These are phyloP conservation scores for Aspergillus sp. DNA, from an alignment of 2,329 filamentous ascomycete species.

Conservation along the genomic window DNA sequence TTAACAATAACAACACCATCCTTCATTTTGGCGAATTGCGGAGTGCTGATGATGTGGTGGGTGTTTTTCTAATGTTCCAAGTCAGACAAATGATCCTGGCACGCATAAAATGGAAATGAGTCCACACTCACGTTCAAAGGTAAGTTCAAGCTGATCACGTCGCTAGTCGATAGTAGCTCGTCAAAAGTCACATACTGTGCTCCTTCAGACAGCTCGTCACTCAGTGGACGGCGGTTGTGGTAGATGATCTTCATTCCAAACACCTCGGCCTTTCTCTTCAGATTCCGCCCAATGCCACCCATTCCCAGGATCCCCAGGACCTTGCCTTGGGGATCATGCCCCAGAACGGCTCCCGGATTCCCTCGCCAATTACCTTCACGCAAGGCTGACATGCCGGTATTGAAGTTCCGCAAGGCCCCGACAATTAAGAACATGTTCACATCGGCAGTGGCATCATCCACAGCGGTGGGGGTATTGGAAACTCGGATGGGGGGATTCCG, in stretches of 20 bases:
- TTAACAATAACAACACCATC: constrained; percentile 68
- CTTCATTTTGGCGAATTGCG: constrained; percentile 71
- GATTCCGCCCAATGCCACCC: constrained; percentile 73
- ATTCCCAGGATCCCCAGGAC: constrained; percentile 73
- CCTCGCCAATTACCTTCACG: constrained; percentile 63
- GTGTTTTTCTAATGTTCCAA: constrained; percentile 48
- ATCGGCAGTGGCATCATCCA: constrained; percentile 78
- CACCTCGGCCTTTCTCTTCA: constrained; percentile 63
- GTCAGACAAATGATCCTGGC: constrained; percentile 1
- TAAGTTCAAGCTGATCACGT: constrained; percentile 72
- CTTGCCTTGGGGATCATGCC: constrained; percentile 73
- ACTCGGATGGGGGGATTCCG: constrained; percentile 55
- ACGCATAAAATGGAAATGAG: background rate
- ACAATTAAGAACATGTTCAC: constrained; percentile 72
- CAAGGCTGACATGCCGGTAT: constrained; percentile 56
- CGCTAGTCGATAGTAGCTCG: constrained; percentile 58
- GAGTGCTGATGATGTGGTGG: constrained; percentile 63
- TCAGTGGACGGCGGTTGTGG: constrained; percentile 59
- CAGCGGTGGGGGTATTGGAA: constrained; percentile 72
- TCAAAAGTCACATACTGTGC: constrained; percentile 56
- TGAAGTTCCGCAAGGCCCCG: constrained; percentile 68
- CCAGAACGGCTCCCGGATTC: constrained; percentile 45
- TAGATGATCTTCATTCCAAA: constrained; percentile 73
- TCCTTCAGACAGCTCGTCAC: constrained; percentile 40
- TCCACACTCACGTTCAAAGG: constrained; percentile 62